These are phyloP conservation scores for Vitis hybrid DNA, from an alignment of 177 flowering plant species.

Conservation along the genomic window DNA sequence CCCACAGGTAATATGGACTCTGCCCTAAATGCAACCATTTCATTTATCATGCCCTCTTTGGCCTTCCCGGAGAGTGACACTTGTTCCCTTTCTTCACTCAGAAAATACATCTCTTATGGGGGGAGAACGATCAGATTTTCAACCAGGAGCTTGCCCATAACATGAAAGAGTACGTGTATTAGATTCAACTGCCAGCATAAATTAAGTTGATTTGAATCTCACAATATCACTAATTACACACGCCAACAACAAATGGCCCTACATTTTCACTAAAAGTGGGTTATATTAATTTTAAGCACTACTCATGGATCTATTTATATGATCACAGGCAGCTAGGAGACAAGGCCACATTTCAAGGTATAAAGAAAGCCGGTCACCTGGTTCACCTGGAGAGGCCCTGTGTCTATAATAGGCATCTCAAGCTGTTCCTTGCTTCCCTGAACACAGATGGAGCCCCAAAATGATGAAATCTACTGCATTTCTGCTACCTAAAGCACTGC, in stretches of 20 bases:
- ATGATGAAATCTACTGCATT: neutral
- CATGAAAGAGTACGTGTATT: constrained; percentile 65
- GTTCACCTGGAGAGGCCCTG: constrained; percentile 96
- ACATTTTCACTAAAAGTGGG: too few relatives aligned
- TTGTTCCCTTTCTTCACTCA: constrained; percentile 20
- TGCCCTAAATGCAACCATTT: neutral
- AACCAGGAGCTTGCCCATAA: constrained; percentile 64
- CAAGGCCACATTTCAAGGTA: constrained; percentile 55
- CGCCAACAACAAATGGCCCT: too few relatives aligned
- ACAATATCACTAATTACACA: too few relatives aligned
- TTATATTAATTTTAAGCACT: too few relatives aligned
- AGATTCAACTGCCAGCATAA: neutral
- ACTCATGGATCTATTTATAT: neutral
- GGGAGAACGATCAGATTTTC: constrained; percentile 80
- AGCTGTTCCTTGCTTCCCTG: constrained; percentile 66
- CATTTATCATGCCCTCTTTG: neutral
- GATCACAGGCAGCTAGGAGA: constrained; percentile 76
- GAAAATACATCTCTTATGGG: constrained; percentile 89
- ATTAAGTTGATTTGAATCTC: too few relatives aligned
- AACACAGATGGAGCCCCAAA: constrained; percentile 24
- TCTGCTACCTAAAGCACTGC: too few relatives aligned
- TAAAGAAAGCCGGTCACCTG: constrained; percentile 89
- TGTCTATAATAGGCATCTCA: constrained; percentile 70
- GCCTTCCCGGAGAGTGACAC: too few relatives aligned
- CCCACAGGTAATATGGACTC: constrained; percentile 40